Conservation (phyloP, 164 flowering plant genomes). For the Umbilicus rupestris region DNA sequence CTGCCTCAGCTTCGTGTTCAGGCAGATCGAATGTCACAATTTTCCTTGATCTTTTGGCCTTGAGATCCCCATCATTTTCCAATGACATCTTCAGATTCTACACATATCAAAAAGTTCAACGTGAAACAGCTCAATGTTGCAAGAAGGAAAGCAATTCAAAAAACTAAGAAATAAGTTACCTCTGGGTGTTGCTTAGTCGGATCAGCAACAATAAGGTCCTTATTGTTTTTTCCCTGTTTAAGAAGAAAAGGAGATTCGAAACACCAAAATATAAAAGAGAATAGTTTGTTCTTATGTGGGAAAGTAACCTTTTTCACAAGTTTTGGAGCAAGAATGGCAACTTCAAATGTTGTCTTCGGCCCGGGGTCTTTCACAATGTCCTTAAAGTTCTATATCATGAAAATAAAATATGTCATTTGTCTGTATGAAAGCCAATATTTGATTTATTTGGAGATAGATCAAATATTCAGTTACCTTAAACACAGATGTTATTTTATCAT, state of each 20-base stretch:
- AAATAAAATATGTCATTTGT: not conserved
- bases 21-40: not conserved
- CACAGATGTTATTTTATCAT: conserved; percentile 28
- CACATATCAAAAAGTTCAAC: not conserved
- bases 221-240: conserved; percentile 31
- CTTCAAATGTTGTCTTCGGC: conserved; percentile 66
- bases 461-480: conserved; percentile 41
- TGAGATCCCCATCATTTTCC: not conserved
- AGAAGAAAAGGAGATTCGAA: not conserved
- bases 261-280: not conserved
- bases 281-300: not conserved
- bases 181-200: conserved; percentile 19
- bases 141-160: not conserved
- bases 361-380: conserved; percentile 46
- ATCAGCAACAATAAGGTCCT: conserved; percentile 7
- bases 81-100: not conserved
- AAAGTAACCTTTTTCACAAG: conserved; percentile 50
- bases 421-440: not conserved
- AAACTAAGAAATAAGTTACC: conserved; percentile 21
- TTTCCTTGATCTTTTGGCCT: not conserved
- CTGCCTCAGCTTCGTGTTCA: not conserved
- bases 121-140: not conserved
- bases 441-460: not conserved
- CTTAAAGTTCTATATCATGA: conserved; percentile 39
- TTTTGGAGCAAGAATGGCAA: conserved; percentile 60